Evolutionary conservation across 495 filamentous ascomycete species (phyloP).

Genomic region (Elaphomyces granulatus): DNA sequence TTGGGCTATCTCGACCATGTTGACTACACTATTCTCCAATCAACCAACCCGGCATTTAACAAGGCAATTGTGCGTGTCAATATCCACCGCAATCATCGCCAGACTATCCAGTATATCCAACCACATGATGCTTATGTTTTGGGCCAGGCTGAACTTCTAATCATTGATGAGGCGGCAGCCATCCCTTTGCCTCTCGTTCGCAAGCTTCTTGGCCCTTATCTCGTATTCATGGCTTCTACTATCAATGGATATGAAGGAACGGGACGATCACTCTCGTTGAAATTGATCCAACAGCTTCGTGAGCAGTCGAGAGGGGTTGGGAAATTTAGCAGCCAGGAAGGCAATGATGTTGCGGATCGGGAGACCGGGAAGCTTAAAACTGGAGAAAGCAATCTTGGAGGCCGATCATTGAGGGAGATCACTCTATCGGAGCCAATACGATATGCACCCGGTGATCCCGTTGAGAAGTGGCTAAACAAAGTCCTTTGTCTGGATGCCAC

Average conservation of each 20-base stretch:
- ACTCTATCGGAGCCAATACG: constrained; percentile 87
- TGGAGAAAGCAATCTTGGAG: constrained; percentile 42
- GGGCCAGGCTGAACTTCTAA: constrained; percentile 88
- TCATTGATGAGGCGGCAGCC: constrained; percentile 96
- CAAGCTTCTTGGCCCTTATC: constrained; percentile 94
- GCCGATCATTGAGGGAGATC: constrained; percentile 80
- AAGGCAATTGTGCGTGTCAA: constrained; percentile 97
- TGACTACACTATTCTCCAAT: constrained; percentile 97
- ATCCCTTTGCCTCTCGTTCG: constrained; percentile 86
- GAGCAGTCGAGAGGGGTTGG: constrained; percentile 64
- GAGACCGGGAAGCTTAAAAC: constrained; percentile 55
- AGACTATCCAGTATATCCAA: constrained; percentile 97
- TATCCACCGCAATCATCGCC: constrained; percentile 85
- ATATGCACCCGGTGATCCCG: constrained; percentile 78
- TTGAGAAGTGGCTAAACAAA: constrained; percentile 94
- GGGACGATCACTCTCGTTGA: constrained; percentile 84
- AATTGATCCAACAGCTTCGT: constrained; percentile 92
- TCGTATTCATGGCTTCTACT: constrained; percentile 98
- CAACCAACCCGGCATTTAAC: constrained; percentile 96
- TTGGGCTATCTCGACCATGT: constrained; percentile 84
- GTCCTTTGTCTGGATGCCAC: constrained; percentile 90
- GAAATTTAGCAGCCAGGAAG: constrained; percentile 30
- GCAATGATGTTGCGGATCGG: constrained; percentile 56
- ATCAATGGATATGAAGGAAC: constrained; percentile 99
- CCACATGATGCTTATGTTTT: constrained; percentile 90